Evolutionary conservation across 208 protist genomes (phyloP).

Genomic region (Blastocrithidia nonstop): DNA sequence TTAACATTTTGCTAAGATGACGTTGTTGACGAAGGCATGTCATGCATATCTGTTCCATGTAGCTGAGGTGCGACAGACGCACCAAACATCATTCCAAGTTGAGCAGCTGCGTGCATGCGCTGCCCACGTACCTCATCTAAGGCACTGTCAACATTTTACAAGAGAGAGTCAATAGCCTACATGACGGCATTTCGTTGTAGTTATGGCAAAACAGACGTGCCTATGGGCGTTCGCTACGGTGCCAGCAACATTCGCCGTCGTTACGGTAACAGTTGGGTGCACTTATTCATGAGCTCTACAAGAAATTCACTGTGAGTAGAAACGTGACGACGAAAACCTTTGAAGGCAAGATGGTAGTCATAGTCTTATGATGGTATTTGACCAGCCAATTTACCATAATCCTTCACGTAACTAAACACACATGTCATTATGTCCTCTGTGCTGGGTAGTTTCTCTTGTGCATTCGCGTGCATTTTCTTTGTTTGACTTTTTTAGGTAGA

Average conservation of each 20-base stretch:
- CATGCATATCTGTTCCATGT: too few relatives aligned
- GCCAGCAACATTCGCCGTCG: slow-evolving; percentile 25
- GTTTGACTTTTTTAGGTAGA: not conserved
- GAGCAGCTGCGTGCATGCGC: slow-evolving; percentile 39
- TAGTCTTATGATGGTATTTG: slow-evolving; percentile 58
- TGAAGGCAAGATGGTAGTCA: slow-evolving; percentile 74
- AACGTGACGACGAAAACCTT: slow-evolving; percentile 49
- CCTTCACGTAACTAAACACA: slow-evolving; percentile 47
- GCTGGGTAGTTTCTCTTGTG: slow-evolving; percentile 18
- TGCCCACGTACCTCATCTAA: slow-evolving; percentile 62
- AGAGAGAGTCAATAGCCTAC: slow-evolving; percentile 70
- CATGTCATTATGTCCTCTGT: slow-evolving; percentile 42
- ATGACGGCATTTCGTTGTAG: slow-evolving; percentile 46
- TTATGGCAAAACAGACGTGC: slow-evolving; percentile 16
- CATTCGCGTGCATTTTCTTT: not conserved
- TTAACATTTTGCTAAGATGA: too few relatives aligned
- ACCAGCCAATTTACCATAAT: slow-evolving; percentile 39
- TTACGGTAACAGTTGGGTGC: slow-evolving; percentile 44
- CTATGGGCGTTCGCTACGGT: slow-evolving; percentile 2
- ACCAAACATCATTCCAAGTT: slow-evolving; percentile 69
- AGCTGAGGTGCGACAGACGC: too few relatives aligned
- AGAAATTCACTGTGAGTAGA: slow-evolving; percentile 33
- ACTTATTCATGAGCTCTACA: slow-evolving; percentile 47
- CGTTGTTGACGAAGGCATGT: too few relatives aligned
- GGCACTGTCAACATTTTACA: slow-evolving; percentile 70